phyloP scores from a whole-genome alignment of 768 basidiomycete genomes.

The Macrolepiota dolichaula region DNA sequence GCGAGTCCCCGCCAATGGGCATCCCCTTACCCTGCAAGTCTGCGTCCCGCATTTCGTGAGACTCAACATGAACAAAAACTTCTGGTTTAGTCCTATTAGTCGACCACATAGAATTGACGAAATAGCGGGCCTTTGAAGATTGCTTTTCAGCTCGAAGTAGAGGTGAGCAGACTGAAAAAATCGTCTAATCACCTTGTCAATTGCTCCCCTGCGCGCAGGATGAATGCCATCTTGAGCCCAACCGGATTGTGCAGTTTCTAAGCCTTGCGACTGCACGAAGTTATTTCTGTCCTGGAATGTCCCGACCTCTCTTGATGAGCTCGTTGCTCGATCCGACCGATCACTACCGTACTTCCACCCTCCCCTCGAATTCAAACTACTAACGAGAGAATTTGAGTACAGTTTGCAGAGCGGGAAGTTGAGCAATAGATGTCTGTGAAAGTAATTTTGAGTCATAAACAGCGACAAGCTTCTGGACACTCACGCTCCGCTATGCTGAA shows the following conservation, averaged over 20 bases:
- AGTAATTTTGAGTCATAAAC: background rate
- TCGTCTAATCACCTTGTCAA: background rate
- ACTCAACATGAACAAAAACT: background rate
- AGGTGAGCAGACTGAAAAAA: background rate
- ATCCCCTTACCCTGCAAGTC: background rate
- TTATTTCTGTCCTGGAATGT: background rate
- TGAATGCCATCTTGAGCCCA: background rate
- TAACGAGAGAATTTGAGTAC: constrained; percentile 39
- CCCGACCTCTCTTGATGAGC: background rate
- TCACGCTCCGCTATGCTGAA: constrained; percentile 14
- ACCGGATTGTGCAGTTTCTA: background rate
- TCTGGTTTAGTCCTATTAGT: background rate
- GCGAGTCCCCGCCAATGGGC: background rate
- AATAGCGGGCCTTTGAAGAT: background rate
- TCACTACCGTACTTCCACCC: background rate
- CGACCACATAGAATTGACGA: background rate
- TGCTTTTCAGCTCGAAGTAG: background rate
- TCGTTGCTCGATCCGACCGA: background rate
- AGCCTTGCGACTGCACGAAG: background rate
- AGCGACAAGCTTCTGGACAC: background rate
- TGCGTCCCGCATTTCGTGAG: background rate
- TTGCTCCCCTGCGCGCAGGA: background rate
- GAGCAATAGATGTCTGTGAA: constrained; percentile 31
- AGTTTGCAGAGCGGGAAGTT: constrained; percentile 37
- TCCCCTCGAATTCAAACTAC: constrained; percentile 25